Evolutionary conservation across 257 asterid species (phyloP), one percentile per base, ranked within the genome.

Genomic region (Solanum dulcamara): DNA sequence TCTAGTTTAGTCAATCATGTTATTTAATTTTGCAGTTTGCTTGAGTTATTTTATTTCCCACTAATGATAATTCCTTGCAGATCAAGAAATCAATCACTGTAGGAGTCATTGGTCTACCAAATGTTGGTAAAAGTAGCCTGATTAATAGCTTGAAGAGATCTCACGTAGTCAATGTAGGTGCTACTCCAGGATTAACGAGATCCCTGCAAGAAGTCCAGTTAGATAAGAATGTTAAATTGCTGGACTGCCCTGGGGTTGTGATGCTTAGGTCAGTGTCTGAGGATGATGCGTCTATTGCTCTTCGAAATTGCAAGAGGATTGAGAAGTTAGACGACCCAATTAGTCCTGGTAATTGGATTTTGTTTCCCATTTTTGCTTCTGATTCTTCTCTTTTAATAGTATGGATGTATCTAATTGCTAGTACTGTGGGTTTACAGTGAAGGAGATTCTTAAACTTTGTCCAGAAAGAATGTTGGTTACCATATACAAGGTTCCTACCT

Each of bases 61-160:
- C 64, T 79, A 48, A 48, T 79, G 64, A 13, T 48, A 79, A 30
- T 48, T 30, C 62, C 83, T 59, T 87, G 91, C 97, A 95, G 97
- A 97, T 97, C 60, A 97, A 95, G 86, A 95, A 91, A 88, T 95
- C 98, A 24, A 93, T 97, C 82, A 94, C 99, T 6, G 97, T 97
- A 40, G 99, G 98, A 81, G 89, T 97, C 85, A 97, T 97, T 84
- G 98, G 98, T 46, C 92, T 97, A 60, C 99, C 99, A 26, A 97
- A 97, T 92, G 98, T 95, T 57, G 98, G 99, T 22, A 97, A 96
- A 91, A 97, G 98, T 90, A 95, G 99, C 89, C 85, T 97, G 89
- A 95, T 97, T 38, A 95, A 97, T 85, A 95, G 98, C 82, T 91
- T 95, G 92, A 97, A 94, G 90, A 91, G 98, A 85, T 94, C 96